Percentiles rank a stretch among this genome's conserved stretches.
Conservation (phyloP, 768 basidiomycete genomes). For the Punctularia strigosozonata region DNA sequence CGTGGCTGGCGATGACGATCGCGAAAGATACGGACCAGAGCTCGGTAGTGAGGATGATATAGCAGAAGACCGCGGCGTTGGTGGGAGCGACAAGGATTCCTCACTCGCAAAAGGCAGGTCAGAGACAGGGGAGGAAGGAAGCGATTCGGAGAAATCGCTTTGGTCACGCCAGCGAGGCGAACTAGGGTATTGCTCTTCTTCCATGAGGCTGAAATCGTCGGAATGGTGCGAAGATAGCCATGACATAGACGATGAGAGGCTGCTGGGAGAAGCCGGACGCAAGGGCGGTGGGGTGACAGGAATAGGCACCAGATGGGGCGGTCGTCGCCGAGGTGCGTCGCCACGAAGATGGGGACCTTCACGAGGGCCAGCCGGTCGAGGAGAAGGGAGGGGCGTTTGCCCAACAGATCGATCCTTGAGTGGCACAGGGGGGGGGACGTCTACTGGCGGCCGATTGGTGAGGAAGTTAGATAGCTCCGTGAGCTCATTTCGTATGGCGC, state of each 20-base stretch:
- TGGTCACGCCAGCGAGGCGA: constrained; percentile 20
- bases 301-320: constrained; percentile 18
- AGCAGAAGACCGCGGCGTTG: constrained; percentile 18
- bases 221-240: constrained; percentile 60
- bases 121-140: neutral
- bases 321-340: constrained; percentile 3
- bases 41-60: neutral
- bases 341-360: constrained; percentile 5
- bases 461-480: constrained; percentile 48
- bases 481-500: constrained; percentile 59
- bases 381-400: constrained; percentile 23
- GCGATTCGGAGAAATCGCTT: neutral
- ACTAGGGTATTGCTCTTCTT: constrained; percentile 20
- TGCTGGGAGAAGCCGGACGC: constrained; percentile 28
- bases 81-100: constrained; percentile 8
- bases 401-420: constrained; percentile 33
- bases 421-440: constrained; percentile 16
- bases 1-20: constrained; percentile 21
- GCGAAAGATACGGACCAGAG: constrained; percentile 25
- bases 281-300: constrained; percentile 31
- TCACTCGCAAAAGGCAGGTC: neutral
- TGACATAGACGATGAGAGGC: constrained; percentile 23
- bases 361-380: constrained; percentile 9
- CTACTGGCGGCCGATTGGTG: constrained; percentile 16
- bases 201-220: constrained; percentile 46